Evolutionary conservation across 129 eudicot species (phyloP).

Genomic region (Erigeron canadensis): DNA sequence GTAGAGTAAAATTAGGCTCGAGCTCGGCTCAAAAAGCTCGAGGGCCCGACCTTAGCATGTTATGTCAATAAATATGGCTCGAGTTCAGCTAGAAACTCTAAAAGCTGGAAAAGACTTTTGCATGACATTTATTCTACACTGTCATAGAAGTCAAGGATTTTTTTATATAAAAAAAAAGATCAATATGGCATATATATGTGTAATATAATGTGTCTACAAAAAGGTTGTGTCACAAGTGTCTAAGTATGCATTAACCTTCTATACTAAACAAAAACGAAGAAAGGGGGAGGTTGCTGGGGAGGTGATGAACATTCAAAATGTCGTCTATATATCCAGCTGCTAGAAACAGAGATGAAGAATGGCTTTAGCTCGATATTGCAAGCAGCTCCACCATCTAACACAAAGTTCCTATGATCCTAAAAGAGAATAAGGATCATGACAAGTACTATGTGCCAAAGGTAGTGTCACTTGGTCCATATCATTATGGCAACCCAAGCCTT

Average conservation of each 20-base stretch:
- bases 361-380: conserved; percentile 20
- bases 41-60: no score
- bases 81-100: no score
- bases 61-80: no score
- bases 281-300: conserved; percentile 6
- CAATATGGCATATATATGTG: background rate
- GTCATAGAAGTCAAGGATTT: conserved; percentile 31
- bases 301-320: background rate
- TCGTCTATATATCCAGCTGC: background rate
- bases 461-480: conserved; percentile 45
- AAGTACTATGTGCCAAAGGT: conserved; percentile 34
- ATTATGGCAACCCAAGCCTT: conserved; percentile 28
- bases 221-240: background rate
- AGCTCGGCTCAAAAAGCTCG: no score
- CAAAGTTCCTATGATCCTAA: conserved; percentile 27
- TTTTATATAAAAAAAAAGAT: background rate
- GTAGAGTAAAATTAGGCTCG: no score
- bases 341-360: conserved; percentile 6
- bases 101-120: no score
- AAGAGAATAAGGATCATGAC: conserved; percentile 15
- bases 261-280: background rate
- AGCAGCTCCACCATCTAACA: conserved; percentile 4
- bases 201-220: conserved; percentile 17
- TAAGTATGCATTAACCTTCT: background rate
- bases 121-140: no score